Evolutionary conservation across 1,139 yeast genomes (phyloP).

Genomic region (Candida tropicalis): DNA sequence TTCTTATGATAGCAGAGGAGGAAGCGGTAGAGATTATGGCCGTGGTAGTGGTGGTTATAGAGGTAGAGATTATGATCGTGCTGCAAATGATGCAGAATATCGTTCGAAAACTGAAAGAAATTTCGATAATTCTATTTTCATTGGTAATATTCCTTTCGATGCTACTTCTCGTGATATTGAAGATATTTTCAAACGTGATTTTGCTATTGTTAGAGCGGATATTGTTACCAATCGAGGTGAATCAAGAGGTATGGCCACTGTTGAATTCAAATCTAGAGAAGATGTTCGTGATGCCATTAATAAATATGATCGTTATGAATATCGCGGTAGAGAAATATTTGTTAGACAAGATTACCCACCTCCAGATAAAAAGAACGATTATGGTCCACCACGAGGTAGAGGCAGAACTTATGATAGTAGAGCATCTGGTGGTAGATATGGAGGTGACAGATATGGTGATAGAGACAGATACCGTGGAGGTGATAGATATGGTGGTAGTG

Average conservation of each 20-base stretch:
- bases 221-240: conserved; percentile 83
- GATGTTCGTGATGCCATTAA: conserved; percentile 78
- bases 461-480: conserved; percentile 4
- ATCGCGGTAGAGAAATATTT: conserved; percentile 80
- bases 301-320: conserved; percentile 65
- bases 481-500: conserved; percentile 18
- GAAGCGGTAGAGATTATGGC: conserved; percentile 27
- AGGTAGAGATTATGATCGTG: conserved; percentile 17
- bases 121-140: conserved; percentile 68
- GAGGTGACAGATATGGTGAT: conserved; percentile 9
- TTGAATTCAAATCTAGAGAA: conserved; percentile 70
- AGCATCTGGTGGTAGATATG: conserved; percentile 12
- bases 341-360: conserved; percentile 91
- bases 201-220: conserved; percentile 82
- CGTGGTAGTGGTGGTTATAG: conserved; percentile 11
- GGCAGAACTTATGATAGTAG: conserved; percentile 16
- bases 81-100: conserved; percentile 30
- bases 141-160: conserved; percentile 74
- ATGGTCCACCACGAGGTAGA: conserved; percentile 17
- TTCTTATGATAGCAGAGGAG: conserved; percentile 20
- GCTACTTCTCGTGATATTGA: conserved; percentile 61
- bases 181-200: conserved; percentile 61
- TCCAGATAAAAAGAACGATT: conserved; percentile 48
- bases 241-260: conserved; percentile 92
- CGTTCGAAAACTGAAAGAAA: conserved; percentile 58